These are phyloP conservation scores for Biscogniauxia sp. DNA, from an alignment of 2,329 filamentous ascomycete species.

Conservation along the genomic window DNA sequence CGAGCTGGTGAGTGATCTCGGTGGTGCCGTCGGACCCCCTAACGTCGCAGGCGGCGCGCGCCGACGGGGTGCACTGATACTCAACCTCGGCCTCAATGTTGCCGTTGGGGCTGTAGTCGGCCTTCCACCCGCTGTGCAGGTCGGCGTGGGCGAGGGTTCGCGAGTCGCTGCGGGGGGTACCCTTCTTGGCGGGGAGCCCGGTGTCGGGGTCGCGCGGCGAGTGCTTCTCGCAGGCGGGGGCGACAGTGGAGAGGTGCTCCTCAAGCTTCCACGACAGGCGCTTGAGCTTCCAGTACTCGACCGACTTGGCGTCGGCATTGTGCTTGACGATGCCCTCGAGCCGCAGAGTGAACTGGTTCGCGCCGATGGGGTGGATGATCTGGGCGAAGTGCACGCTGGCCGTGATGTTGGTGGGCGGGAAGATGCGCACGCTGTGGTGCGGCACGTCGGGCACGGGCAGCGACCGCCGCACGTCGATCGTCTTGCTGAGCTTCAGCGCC, in stretches of 20 bases:
- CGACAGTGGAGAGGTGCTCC: constrained; percentile 77
- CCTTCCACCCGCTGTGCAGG: constrained; percentile 88
- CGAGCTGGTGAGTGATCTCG: constrained; percentile 77
- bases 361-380: constrained; percentile 81
- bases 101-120: constrained; percentile 55
- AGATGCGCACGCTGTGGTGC: constrained; percentile 88
- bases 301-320: constrained; percentile 67
- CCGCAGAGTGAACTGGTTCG: constrained; percentile 74
- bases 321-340: constrained; percentile 80
- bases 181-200: constrained; percentile 55
- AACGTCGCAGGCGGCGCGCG: constrained; percentile 74
- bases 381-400: constrained; percentile 78
- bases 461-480: constrained; percentile 74
- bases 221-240: constrained; percentile 78
- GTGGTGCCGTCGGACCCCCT: constrained; percentile 67
- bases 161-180: constrained; percentile 69
- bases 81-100: constrained; percentile 79
- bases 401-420: constrained; percentile 92
- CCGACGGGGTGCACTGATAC: constrained; percentile 58
- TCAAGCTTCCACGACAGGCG: constrained; percentile 93
- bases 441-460: constrained; percentile 71
- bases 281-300: constrained; percentile 81
- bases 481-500: constrained; percentile 61
- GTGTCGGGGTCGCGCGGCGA: constrained; percentile 47
- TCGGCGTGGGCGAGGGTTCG: constrained; percentile 78